Percentiles rank a stretch among this genome's conserved stretches.
phyloP scores from a whole-genome alignment of 202 grass and related monocot species.

The Cymbopogon flexuosus region DNA sequence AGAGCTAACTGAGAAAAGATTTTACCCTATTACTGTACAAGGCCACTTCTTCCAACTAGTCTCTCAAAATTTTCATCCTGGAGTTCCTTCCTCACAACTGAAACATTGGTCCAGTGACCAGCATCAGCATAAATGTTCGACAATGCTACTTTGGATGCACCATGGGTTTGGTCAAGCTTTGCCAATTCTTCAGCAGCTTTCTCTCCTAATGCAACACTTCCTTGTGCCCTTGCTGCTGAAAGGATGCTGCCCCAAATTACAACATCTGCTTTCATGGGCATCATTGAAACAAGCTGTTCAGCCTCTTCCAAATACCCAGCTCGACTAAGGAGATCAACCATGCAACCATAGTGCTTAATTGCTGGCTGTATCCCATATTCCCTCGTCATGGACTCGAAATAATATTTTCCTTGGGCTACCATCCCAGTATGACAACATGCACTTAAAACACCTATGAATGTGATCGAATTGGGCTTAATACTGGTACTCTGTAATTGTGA shows the following conservation, averaged over 20 bases:
- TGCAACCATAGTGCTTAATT: slow-evolving; percentile 77
- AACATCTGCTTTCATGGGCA: slow-evolving; percentile 69
- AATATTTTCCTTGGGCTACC: slow-evolving; percentile 31
- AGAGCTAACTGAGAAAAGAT: slow-evolving; percentile 2
- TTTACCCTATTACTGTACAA: slow-evolving; percentile 24
- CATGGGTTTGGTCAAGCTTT: slow-evolving; percentile 51
- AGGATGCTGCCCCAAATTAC: slow-evolving; percentile 66
- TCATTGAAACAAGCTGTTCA: slow-evolving; percentile 34
- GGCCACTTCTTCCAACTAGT: slow-evolving; percentile 46
- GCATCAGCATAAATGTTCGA: slow-evolving; percentile 59
- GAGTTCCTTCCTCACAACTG: slow-evolving; percentile 43
- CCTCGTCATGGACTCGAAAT: slow-evolving; percentile 49
- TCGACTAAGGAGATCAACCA: slow-evolving; percentile 61
- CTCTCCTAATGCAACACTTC: slow-evolving; percentile 49
- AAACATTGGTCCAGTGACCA: slow-evolving; percentile 46
- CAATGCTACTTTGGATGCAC: slow-evolving; percentile 47
- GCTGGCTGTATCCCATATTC: slow-evolving; percentile 42
- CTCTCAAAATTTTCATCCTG: slow-evolving; percentile 29
- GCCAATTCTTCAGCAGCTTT: slow-evolving; percentile 48
- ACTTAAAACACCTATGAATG: slow-evolving; percentile 53
- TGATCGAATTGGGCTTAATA: slow-evolving; percentile 54
- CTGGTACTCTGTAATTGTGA: slow-evolving; percentile 34
- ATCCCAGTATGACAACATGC: slow-evolving; percentile 62
- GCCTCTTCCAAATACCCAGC: slow-evolving; percentile 62
- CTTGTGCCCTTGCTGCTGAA: slow-evolving; percentile 52